Conservation (phyloP, 805 yeast genomes). For the Teunomyces funiuensis region DNA sequence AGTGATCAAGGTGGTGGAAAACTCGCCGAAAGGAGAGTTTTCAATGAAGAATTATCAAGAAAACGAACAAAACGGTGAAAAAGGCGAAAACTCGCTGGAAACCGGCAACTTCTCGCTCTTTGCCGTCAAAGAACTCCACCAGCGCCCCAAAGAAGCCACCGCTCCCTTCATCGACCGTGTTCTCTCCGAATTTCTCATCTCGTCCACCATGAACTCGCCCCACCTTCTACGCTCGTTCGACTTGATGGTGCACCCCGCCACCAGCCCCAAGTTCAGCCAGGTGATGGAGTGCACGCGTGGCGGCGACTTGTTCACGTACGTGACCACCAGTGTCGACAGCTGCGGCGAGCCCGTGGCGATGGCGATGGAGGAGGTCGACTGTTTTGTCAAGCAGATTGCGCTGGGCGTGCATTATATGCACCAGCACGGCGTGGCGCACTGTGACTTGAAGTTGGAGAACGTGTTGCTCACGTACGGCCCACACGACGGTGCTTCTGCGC, state of each 20-base stretch:
- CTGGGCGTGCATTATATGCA: slow-evolving; percentile 85
- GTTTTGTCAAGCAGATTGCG: slow-evolving; percentile 83
- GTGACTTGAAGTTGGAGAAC: slow-evolving; percentile 90
- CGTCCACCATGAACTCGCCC: slow-evolving; percentile 70
- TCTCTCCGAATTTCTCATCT: slow-evolving; percentile 87
- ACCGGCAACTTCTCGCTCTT: slow-evolving; percentile 14
- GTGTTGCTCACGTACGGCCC: slow-evolving; percentile 55
- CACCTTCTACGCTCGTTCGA: slow-evolving; percentile 79
- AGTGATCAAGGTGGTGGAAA: slow-evolving; percentile 44
- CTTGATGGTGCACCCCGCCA: slow-evolving; percentile 50
- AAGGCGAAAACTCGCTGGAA: too few relatives aligned
- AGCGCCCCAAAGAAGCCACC: slow-evolving; percentile 22
- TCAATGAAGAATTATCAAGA: too few relatives aligned
- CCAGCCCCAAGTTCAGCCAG: slow-evolving; percentile 22
- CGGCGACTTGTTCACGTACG: slow-evolving; percentile 36
- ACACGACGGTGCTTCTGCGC: slow-evolving; percentile 9
- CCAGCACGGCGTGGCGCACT: slow-evolving; percentile 88
- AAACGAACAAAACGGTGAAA: too few relatives aligned
- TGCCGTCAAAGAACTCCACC: slow-evolving; percentile 36
- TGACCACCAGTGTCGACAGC: slow-evolving; percentile 13
- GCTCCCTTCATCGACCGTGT: slow-evolving; percentile 66
- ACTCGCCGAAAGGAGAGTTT: too few relatives aligned
- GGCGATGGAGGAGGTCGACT: slow-evolving; percentile 68
- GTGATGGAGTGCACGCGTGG: slow-evolving; percentile 41
- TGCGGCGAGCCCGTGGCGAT: slow-evolving; percentile 14